Conservation (phyloP, 345 rosid genomes). For the Lumnitzera racemosa region DNA sequence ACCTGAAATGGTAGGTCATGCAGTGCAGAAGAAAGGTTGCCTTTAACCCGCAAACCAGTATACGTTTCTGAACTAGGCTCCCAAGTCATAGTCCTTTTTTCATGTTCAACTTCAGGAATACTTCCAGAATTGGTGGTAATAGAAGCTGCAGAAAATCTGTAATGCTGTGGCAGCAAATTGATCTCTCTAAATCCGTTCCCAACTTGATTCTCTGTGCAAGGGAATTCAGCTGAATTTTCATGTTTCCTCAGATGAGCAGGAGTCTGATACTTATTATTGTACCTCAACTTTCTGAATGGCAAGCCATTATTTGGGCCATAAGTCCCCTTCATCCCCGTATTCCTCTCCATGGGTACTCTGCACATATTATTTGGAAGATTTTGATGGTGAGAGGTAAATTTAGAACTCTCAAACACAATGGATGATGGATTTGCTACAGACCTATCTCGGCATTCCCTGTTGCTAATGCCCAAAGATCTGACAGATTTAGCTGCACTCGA, state of each 20-base stretch:
- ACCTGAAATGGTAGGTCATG: no score
- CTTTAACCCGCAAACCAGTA: no score
- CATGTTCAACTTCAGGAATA: no score
- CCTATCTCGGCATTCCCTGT: conserved; percentile 80
- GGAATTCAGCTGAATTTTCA: conserved; percentile 38
- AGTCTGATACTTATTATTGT: conserved; percentile 28
- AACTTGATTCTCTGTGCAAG: conserved; percentile 20
- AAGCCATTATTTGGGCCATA: conserved; percentile 30
- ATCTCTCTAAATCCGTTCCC: conserved; percentile 22
- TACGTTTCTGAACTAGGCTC: not conserved
- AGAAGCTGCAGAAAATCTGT: no score
- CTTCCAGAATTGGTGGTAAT: conserved; percentile 15
- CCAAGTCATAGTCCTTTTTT: no score
- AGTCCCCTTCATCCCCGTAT: conserved; percentile 32
- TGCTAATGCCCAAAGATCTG: conserved; percentile 90
- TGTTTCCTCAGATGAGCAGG: conserved; percentile 15
- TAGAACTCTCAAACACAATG: conserved; percentile 34
- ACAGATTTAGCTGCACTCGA: conserved; percentile 12
- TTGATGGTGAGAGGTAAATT: conserved; percentile 25
- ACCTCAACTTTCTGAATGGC: conserved; percentile 33
- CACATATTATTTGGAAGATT: conserved; percentile 30
- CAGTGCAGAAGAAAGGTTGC: no score
- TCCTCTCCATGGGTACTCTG: conserved; percentile 38
- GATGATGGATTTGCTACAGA: conserved; percentile 39
- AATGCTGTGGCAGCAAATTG: conserved; percentile 7